These are phyloP conservation scores for Plasmodium cynomolgi DNA, from an alignment of 169 alveolate genomes.

Conservation along the genomic window DNA sequence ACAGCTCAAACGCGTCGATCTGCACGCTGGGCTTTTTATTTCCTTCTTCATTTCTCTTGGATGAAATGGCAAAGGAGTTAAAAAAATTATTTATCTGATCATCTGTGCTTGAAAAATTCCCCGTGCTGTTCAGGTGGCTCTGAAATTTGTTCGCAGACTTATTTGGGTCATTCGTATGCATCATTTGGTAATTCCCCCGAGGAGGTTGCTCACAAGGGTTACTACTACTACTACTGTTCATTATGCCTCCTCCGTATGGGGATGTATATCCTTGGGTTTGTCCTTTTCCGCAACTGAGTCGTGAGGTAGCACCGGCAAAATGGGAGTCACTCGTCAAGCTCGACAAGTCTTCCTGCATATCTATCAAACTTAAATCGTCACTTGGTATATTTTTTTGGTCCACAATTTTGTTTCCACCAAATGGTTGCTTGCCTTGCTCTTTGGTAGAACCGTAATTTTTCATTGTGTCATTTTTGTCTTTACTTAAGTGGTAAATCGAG, in stretches of 20 bases:
- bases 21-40: constrained; percentile 41
- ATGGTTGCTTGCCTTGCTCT: background rate
- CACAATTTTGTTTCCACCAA: background rate
- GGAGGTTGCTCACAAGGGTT: background rate
- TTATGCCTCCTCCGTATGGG: background rate
- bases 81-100: constrained; percentile 31
- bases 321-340: background rate
- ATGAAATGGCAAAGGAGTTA: constrained; percentile 33
- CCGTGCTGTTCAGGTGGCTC: background rate
- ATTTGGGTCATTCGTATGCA: background rate
- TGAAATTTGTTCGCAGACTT: background rate
- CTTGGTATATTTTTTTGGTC: background rate
- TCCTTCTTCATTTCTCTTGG: constrained; percentile 34
- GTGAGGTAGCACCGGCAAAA: background rate
- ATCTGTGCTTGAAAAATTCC: background rate
- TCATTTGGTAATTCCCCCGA: background rate
- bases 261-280: background rate
- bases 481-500: background rate
- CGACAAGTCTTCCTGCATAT: background rate
- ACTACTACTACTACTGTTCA: background rate
- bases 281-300: background rate
- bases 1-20: constrained; percentile 56
- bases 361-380: background rate
- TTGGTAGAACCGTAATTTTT: background rate
- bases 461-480: background rate